Base-by-base conservation (phyloP, 2,329 filamentous ascomycete species). In the Clarireedia paspali region DNA sequence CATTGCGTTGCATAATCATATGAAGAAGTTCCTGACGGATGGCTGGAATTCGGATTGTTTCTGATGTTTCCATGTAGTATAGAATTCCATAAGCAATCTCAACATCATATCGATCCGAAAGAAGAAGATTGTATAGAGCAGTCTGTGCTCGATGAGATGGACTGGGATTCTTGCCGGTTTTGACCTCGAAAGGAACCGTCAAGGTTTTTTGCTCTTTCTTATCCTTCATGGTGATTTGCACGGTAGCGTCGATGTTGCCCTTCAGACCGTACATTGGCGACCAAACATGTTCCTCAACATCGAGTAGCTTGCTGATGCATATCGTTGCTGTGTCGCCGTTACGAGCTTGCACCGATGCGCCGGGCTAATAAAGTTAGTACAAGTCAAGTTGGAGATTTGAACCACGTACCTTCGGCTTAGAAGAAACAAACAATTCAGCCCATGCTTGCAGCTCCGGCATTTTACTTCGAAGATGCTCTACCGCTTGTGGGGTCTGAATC, bases 261-360 rank as follows among this genome's bases (percentile, higher is more conserved):
- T 99, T 99, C 15, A 99, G 77, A 0, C 94, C 94, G 68, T 95
- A 99, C 83, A 91, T 92, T 0, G 94, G 94, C 6, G 92, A 97
- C 94, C 94, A 99, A 27, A 99, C 85, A 68, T 97, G 94, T 70
- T 99, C 94, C 70, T 99, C 94, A 9, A 99, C 89, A 68, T 97
- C 94, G 14, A 99, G 84, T 27, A 99, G 77, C 68, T 97, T 99
- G 66, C 86, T 95, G 63, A 99, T 85, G 63, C 88, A 91, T 80
- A 97, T 85, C 56, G 80, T 86, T 10, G 87, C 82, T 62, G 85
- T 87, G 53, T 87, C 82, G 42, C 87, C 87, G 66, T 91, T 87
- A 47, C 88, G 82, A 62, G 91, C 90, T 62, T 89, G 86, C 24
- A 95, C 86, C 42, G 89, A 69, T 2, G 90, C 91, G 62, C 86